Base-by-base conservation (phyloP, 139 green algal species). In the Chlamydomonas applanata region DNA sequence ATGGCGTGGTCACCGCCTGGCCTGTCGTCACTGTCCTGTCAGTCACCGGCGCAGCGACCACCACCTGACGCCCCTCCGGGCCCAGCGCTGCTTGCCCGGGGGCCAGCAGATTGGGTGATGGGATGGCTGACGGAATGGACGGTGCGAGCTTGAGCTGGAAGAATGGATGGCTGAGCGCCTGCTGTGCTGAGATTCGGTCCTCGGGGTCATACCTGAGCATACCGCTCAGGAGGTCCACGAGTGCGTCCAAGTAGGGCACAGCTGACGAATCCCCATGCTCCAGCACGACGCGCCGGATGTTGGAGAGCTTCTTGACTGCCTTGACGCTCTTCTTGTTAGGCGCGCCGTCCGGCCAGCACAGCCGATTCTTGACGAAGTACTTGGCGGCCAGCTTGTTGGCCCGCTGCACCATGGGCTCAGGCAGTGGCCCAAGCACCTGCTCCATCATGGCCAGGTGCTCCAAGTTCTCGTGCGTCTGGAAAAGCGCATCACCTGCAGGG, bases 371-470 rank as follows among this genome's bases (percentile, higher is more conserved):
- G 32, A 36, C 52, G 60, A 89, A 88, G 72, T 80, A 86, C 68
- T 85, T 85, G 22, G 71, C 56, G 0, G 63, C 49, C 14, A 68
- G 22, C 45, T 69, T 82, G 57, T 70, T 75, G 0, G 84, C 81
- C 14, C 73, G 52, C 11, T 36, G 29, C 1, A 68, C 71, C 81
- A 94, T 85, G 24, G 30, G 14, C 1, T 54, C 30, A 0, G 93
- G 94, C 7, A 97, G 85, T 4, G 81, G 67, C 1, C 91, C 94
- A 62, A 98, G 75, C 60, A 95, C 89, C n/a, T 73, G 57, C 84
- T 98, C 86, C 95, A 99, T 99, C 95, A 99, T 99, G 2, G 92
- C 96, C 52, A 99, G 80, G 85, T 99, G 96, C 83, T 99, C 96
- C 76, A 98, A 73, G 86, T 99, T 97, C 52, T 99, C 95, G 79